A percentile compares a stretch with the other conserved stretches of the same genome.
Conservation (phyloP, 2,329 filamentous ascomycete species). For the Aspergillus sclerotialis region DNA sequence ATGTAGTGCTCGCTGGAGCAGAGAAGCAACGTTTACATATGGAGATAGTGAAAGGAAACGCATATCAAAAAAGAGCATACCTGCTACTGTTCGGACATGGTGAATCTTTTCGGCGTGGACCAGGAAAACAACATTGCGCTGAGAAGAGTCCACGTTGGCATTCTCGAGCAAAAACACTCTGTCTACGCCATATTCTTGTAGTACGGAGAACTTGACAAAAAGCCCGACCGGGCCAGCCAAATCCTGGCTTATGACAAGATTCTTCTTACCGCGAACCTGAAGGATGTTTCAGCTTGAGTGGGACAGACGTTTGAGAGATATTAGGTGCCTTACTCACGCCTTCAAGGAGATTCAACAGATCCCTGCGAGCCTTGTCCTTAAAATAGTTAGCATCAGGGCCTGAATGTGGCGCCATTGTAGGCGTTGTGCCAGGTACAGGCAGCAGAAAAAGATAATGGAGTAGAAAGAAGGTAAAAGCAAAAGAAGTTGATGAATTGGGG, state of each 20-base stretch:
- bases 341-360: conserved; percentile 85
- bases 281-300: conserved; percentile 13
- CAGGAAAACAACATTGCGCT: conserved; percentile 92
- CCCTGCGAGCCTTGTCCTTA: conserved; percentile 63
- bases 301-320: conserved; percentile 5
- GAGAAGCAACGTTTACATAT: conserved; percentile 5
- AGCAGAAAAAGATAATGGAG: conserved; percentile 5
- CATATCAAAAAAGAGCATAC: conserved; percentile 51
- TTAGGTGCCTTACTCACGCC: conserved; percentile 64
- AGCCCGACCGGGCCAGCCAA: conserved; percentile 84
- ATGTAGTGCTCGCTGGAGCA: too few relatives aligned
- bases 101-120: conserved; percentile 82
- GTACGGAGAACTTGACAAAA: conserved; percentile 88
- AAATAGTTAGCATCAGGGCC: conserved; percentile 41
- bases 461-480: conserved; percentile 15
- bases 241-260: conserved; percentile 84
- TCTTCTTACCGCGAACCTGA: conserved; percentile 97
- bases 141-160: conserved; percentile 85
- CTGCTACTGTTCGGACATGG: conserved; percentile 78
- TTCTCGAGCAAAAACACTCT: conserved; percentile 97
- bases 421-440: conserved; percentile 4
- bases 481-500: conserved; percentile 9
- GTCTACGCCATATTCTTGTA: conserved; percentile 96
- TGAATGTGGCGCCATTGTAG: conserved; percentile 35
- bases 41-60: conserved; percentile 6